Base-by-base conservation (phyloP, 2,329 filamentous ascomycete species). In the Curvularia sp. region DNA sequence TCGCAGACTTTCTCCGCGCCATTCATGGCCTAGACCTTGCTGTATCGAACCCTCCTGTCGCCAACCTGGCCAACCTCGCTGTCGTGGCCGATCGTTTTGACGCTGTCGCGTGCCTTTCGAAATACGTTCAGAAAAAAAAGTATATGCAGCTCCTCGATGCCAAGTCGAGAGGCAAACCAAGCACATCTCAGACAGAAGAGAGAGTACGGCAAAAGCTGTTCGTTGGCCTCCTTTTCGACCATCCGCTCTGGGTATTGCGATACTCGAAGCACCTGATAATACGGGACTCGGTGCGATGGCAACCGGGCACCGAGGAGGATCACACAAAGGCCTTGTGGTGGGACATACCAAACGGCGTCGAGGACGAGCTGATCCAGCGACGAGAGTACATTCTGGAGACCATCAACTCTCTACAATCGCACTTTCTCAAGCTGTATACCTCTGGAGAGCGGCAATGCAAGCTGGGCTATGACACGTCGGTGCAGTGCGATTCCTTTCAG, bases 401-500 rank as follows among this genome's bases (percentile, higher is more conserved):
- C 1, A 80, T 93, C 45, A 86, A 89, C 53, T 91, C 89, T 0
- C 80, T 92, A 1, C 88, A 88, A 59, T 80, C 81, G 0, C 86
- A 92, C 72, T 92, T 92, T 56, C 78, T 93, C 2, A 72, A 74
- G 6, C 78, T 90, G 0, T 93, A 92, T 73, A 85, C 86, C 1
- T 89, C 89, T 9, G 85, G 87, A n/a, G 82, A 81, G 27, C 75
- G 81, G 25, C 90, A 92, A 72, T 93, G 90, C 75, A 87, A 86
- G 67, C 82, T 92, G 0, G 89, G 90, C 51, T 93, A 93, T 74
- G 89, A 91, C 69, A 87, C 86, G 2, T 90, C 87, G 60, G 77
- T 84, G 1, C 86, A 89, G 41, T 93, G 90, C 74, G 90, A 93
- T 77, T 88, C 87, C 1, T 93, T 89, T 69, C 90, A 93, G 75